Evolutionary conservation across 768 basidiomycete species (phyloP).

Genomic region (Calocera cornea): DNA sequence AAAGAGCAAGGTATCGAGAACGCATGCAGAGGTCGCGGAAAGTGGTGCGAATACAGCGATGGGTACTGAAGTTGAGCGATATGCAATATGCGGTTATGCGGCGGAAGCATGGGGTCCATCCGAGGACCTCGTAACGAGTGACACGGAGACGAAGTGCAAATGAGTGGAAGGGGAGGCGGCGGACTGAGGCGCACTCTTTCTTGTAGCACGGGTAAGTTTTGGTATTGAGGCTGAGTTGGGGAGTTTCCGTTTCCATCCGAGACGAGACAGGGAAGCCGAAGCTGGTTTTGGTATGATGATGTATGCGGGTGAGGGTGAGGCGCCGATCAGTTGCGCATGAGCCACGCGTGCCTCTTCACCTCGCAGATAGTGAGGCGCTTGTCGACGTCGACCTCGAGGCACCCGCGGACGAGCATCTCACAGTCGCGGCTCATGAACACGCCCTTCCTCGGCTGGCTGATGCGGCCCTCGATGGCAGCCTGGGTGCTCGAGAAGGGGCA

Average conservation of each 20-base stretch:
- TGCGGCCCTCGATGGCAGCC: conserved; percentile 17
- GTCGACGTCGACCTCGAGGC: conserved; percentile 19
- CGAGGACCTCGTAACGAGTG: background rate
- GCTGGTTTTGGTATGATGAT: background rate
- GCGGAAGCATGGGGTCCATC: too few species aligned
- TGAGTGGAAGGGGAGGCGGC: background rate
- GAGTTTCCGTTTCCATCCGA: background rate
- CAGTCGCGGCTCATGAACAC: conserved; percentile 16
- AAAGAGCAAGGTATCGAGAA: too few species aligned
- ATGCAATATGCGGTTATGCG: background rate
- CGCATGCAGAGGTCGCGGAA: too few species aligned
- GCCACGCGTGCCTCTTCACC: conserved; percentile 15
- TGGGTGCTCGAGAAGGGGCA: conserved; percentile 23
- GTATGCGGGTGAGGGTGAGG: background rate
- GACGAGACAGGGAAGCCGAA: too few species aligned
- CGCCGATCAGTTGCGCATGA: background rate
- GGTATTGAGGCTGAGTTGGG: background rate
- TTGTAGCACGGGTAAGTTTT: background rate
- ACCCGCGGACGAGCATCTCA: conserved; percentile 19
- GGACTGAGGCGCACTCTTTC: background rate
- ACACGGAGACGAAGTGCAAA: background rate
- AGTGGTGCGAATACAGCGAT: background rate
- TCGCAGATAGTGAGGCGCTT: conserved; percentile 18
- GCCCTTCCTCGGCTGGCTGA: conserved; percentile 13
- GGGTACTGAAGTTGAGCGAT: background rate